Conservation (phyloP, 257 asterid genomes). For the Pogostemon cablin region DNA sequence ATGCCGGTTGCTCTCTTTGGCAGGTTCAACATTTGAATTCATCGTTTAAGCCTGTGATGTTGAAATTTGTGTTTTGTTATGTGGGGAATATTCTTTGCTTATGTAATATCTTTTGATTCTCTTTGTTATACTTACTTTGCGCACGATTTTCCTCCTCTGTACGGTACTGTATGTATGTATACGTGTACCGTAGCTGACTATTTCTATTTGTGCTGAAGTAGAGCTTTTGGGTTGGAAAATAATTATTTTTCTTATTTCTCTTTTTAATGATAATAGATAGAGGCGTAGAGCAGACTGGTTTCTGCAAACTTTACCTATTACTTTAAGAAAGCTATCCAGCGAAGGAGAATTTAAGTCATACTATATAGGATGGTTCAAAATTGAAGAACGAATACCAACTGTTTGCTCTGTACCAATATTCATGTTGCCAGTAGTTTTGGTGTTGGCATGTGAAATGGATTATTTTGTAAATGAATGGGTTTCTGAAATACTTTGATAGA, state of each 20-base stretch:
- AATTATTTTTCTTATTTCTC: slow-evolving; percentile 3
- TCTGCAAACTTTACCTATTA: background rate
- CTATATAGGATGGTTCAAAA: background rate
- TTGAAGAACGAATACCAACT: background rate
- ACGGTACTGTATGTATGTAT: background rate
- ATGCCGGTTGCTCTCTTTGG: slow-evolving; percentile 95
- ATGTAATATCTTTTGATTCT: background rate
- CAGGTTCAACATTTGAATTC: slow-evolving; percentile 54
- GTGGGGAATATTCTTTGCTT: background rate
- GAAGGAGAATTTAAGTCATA: slow-evolving; percentile 15
- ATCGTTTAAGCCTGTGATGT: background rate
- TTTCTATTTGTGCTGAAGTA: slow-evolving; percentile 14
- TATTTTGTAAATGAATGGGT: background rate
- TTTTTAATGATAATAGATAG: slow-evolving; percentile 10
- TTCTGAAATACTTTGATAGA: slow-evolving; percentile 9
- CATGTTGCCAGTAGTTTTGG: background rate
- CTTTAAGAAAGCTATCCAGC: background rate
- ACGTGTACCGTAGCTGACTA: background rate
- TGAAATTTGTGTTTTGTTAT: background rate
- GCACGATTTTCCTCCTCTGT: background rate
- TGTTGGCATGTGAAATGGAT: slow-evolving; percentile 1
- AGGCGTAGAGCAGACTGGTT: slow-evolving; percentile 22
- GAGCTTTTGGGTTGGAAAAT: background rate
- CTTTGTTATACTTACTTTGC: background rate
- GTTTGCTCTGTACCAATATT: background rate